Evolutionary conservation across 768 basidiomycete species (phyloP), one percentile per base, ranked within the genome.

Genomic region (Boletus rufocinnamomeus): DNA sequence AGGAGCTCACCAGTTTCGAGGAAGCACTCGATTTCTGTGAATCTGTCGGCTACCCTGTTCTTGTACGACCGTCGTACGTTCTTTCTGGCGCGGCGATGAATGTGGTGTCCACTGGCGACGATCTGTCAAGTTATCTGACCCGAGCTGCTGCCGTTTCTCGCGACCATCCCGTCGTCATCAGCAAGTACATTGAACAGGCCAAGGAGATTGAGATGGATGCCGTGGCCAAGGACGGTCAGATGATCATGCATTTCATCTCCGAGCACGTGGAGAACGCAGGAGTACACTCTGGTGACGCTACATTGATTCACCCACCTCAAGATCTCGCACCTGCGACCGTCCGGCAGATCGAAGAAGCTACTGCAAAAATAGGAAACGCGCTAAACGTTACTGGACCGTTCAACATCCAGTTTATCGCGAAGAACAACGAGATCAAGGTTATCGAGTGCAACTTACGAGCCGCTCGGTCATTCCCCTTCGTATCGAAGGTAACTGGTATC

Each of bases 161-260:
- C 47, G 93, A 95, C 35, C 92, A 97, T 68, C 96, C 96, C 2
- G 95, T 98, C 62, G 96, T 99, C 66, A 98, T 98, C 75, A 91
- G 93, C 62, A 99, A 99, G 75, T 99, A 97, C 78, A 97, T 99
- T 72, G 96, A 98, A 73, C 93, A 97, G 73, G 97, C 97, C 32
- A 98, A 99, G 81, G 97, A 99, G 77, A 99, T 99, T 64, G 97
- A 99, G 80, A 98, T 99, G 94, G 97, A 99, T 69, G 97, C 97
- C 23, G 86, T 99, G 40, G 97, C 97, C 35, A 91, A 91, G 75
- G 93, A 93, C 69, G 96, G 96, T 23, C 93, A 97, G 80, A 89
- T 99, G 85, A 82, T 98, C 74, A 98, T 99, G 96, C 97, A 99
- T 74, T 98, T 94, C 75, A 95, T 98, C 72, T 98, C 96, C 14